Conservation (phyloP, 768 basidiomycete species). For the Xerocomellus intermedius region DNA sequence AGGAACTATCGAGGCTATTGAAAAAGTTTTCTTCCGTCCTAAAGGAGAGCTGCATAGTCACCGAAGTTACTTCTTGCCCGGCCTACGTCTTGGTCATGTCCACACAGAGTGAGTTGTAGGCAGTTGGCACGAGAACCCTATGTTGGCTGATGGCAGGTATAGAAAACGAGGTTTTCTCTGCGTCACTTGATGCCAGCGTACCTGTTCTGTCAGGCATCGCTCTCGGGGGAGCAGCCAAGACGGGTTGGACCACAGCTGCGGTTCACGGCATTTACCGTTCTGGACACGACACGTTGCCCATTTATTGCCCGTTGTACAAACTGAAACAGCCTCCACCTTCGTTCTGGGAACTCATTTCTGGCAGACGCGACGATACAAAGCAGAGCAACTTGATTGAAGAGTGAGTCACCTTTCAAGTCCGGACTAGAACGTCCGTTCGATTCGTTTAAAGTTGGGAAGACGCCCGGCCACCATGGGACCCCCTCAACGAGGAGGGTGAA, state of each 20-base stretch:
- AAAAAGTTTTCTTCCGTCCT: not conserved
- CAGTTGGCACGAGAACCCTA: not conserved
- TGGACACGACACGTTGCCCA: not conserved
- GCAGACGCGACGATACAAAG: not conserved
- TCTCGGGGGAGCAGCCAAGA: not conserved
- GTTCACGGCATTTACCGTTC: not conserved
- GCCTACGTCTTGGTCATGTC: not conserved
- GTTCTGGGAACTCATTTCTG: not conserved
- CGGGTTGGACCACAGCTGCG: not conserved
- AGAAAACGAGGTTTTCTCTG: not conserved
- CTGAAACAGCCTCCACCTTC: not conserved
- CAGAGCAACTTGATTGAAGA: not conserved
- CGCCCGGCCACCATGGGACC: not conserved
- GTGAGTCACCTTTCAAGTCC: not conserved
- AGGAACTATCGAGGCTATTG: not conserved
- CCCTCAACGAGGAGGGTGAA: not conserved
- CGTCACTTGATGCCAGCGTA: not conserved
- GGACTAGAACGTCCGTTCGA: not conserved
- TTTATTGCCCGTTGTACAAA: not conserved
- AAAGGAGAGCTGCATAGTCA: not conserved
- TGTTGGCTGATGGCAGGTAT: not conserved
- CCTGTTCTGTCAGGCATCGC: not conserved
- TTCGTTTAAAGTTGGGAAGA: not conserved
- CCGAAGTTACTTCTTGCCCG: not conserved
- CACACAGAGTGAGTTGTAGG: not conserved